These are phyloP conservation scores for Calocybe indica DNA, from an alignment of 768 basidiomycete species.

Conservation along the genomic window DNA sequence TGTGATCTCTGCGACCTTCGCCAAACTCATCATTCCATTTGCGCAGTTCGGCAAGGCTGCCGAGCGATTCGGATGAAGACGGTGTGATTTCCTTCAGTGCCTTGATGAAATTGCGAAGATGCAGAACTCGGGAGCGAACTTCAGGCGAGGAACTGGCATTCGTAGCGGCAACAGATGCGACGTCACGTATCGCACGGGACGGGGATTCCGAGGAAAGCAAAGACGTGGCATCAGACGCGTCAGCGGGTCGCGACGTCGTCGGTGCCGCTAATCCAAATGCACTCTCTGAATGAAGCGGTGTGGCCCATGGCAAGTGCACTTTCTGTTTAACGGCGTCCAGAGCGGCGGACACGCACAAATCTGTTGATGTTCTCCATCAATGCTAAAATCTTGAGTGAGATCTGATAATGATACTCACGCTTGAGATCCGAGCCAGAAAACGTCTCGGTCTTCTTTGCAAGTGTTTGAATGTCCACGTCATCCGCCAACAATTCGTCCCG, in stretches of 20 bases:
- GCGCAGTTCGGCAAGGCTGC: conserved; percentile 66
- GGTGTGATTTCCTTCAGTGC: conserved; percentile 89
- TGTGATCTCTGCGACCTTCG: conserved; percentile 67
- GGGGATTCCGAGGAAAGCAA: no score
- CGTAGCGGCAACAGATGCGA: no score
- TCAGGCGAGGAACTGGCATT: not conserved
- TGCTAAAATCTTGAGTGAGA: conserved; percentile 5
- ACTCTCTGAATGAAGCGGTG: conserved; percentile 6
- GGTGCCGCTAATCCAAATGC: no score
- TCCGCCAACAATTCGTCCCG: conserved; percentile 68
- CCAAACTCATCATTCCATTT: conserved; percentile 96
- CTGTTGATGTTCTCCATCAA: conserved; percentile 30
- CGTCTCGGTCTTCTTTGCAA: conserved; percentile 71
- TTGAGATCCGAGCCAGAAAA: conserved; percentile 96
- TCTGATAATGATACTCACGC: conserved; percentile 48
- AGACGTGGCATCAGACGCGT: no score
- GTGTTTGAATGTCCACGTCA: conserved; percentile 52
- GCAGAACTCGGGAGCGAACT: conserved; percentile 24
- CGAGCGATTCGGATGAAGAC: conserved; percentile 78
- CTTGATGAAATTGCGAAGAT: conserved; percentile 66
- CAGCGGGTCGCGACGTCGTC: no score
- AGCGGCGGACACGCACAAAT: conserved; percentile 90
- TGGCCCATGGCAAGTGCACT: conserved; percentile 74
- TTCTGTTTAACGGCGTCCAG: conserved; percentile 87
- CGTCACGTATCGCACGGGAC: no score